Evolutionary conservation across 2,329 filamentous ascomycete species (phyloP).

Genomic region (Fusarium sp.): DNA sequence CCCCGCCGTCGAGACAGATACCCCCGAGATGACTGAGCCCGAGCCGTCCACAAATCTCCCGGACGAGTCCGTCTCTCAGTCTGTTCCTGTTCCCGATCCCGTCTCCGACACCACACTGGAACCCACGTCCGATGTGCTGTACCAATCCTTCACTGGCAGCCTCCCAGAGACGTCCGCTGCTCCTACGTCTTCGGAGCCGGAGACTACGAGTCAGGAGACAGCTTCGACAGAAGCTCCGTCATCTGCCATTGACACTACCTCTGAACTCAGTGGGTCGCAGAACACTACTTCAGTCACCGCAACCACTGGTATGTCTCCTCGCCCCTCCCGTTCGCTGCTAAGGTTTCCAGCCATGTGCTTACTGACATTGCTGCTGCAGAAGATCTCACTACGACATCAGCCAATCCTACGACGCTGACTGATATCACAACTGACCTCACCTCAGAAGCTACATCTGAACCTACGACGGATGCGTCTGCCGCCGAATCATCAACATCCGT

Average conservation of each 20-base stretch:
- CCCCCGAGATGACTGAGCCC: constrained; percentile 33
- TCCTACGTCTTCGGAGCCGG: constrained; percentile 21
- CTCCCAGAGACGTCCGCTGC: constrained; percentile 17
- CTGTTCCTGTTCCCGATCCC: constrained; percentile 22
- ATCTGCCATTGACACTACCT: constrained; percentile 26
- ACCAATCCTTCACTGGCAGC: constrained; percentile 12
- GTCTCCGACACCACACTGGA: constrained; percentile 24
- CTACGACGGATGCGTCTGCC: constrained; percentile 18
- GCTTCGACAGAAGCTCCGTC: constrained; percentile 25
- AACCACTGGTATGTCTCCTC: constrained; percentile 37
- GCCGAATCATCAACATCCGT: constrained; percentile 13
- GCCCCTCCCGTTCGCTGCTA: constrained; percentile 21
- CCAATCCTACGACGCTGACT: constrained; percentile 26
- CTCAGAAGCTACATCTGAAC: constrained; percentile 18
- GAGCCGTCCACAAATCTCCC: constrained; percentile 25
- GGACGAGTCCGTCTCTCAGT: constrained; percentile 26
- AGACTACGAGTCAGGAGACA: constrained; percentile 28
- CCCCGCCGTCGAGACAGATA: constrained; percentile 28
- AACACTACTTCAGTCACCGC: constrained; percentile 22
- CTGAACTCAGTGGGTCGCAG: constrained; percentile 23
- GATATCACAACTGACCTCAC: constrained; percentile 30
- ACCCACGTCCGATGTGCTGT: constrained; percentile 27
- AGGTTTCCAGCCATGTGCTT: constrained; percentile 24
- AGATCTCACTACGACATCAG: constrained; percentile 29
- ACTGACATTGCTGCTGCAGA: constrained; percentile 27